Evolutionary conservation across 2,329 filamentous ascomycete genomes (phyloP).

Genomic region (Incumbomyces lentus): DNA sequence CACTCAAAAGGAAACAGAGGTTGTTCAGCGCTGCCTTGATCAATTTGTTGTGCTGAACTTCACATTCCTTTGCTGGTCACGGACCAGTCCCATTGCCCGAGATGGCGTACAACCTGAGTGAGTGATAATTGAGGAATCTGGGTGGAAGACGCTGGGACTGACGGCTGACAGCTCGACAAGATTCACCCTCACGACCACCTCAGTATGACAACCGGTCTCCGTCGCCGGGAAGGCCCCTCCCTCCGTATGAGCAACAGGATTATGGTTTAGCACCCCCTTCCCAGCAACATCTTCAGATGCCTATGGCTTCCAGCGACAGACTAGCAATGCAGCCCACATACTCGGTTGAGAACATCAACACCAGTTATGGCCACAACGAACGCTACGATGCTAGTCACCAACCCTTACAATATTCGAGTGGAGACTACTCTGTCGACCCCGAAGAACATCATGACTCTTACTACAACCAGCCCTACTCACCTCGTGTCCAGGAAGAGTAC

Average conservation of each 20-base stretch:
- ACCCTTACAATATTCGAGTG: constrained; percentile 36
- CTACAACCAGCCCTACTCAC: constrained; percentile 72
- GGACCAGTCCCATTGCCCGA: constrained; percentile 7
- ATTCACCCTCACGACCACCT: constrained; percentile 40
- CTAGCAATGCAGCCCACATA: constrained; percentile 77
- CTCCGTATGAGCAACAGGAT: constrained; percentile 69
- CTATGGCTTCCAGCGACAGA: constrained; percentile 58
- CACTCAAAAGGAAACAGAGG: too few relatives aligned
- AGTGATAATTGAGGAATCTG: constrained; percentile 27
- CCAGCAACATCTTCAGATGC: constrained; percentile 56
- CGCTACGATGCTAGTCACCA: constrained; percentile 41
- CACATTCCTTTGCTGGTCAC: constrained; percentile 6
- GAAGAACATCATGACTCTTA: constrained; percentile 82
- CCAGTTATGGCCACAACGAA: constrained; percentile 53
- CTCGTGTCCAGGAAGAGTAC: constrained; percentile 49
- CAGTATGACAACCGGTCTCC: constrained; percentile 53
- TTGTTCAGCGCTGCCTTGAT: too few relatives aligned
- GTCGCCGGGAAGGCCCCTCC: constrained; percentile 64
- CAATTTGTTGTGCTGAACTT: not conserved
- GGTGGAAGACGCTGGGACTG: constrained; percentile 8
- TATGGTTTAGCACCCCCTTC: constrained; percentile 45
- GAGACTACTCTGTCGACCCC: constrained; percentile 67
- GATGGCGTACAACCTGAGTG: constrained; percentile 70
- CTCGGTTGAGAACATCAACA: constrained; percentile 57
- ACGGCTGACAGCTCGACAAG: constrained; percentile 15